Evolutionary conservation across 768 basidiomycete species (phyloP).

Genomic region (Boletales sp.): DNA sequence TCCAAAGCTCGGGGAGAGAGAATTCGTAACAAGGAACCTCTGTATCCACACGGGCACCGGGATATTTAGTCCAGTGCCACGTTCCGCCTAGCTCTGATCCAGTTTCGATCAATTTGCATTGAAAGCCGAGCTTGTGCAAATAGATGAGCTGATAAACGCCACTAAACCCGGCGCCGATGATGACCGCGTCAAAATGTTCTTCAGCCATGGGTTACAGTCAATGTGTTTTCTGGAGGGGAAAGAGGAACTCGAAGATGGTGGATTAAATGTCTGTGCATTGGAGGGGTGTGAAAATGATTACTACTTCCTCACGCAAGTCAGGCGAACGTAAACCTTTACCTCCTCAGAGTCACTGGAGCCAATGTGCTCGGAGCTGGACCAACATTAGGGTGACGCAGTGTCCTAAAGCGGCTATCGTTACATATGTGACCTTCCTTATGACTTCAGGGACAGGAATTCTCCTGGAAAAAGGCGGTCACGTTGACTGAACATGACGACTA

Average conservation of each 20-base stretch:
- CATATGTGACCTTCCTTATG: too few relatives aligned
- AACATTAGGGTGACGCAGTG: too few relatives aligned
- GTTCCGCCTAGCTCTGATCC: constrained; percentile 8
- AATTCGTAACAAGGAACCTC: constrained; percentile 8
- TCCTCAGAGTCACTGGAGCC: too few relatives aligned
- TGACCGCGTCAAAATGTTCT: constrained; percentile 5
- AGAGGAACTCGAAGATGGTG: too few relatives aligned
- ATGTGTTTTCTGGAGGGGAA: too few relatives aligned
- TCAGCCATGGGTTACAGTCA: constrained; percentile 1
- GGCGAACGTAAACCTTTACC: too few relatives aligned
- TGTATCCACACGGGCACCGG: constrained; percentile 9
- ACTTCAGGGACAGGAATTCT: too few relatives aligned
- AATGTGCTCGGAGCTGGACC: too few relatives aligned
- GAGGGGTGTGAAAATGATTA: not conserved
- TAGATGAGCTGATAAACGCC: constrained; percentile 11
- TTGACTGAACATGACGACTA: too few relatives aligned
- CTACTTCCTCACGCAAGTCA: too few relatives aligned
- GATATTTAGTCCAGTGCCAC: constrained; percentile 14
- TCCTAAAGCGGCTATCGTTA: too few relatives aligned
- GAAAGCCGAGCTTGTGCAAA: constrained; percentile 6
- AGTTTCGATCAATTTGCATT: constrained; percentile 1
- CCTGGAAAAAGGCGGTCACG: too few relatives aligned
- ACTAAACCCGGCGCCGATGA: constrained; percentile 9
- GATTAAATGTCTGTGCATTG: not conserved
- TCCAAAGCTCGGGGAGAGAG: constrained; percentile 10